Conservation (phyloP, 78 protist species). For the Dictyostelium discoideum region dicty_2.7 NC_007090.3:2587001-2587500, state of each 20-base stretch:
- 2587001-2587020: not conserved
- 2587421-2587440: conserved; percentile 65
- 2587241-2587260: not conserved
- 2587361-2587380: conserved; percentile 68
- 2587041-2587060: not conserved
- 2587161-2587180: not conserved
- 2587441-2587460: conserved; percentile 35
- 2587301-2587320: not conserved
- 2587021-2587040: not conserved
- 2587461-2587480: conserved; percentile 38
- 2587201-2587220: not conserved
- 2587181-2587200: too few species aligned
- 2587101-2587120: not conserved
- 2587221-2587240: not conserved
- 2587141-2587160: not conserved
- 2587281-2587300: not conserved
- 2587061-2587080: too few species aligned
- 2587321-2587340: not conserved
- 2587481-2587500: conserved; percentile 32
- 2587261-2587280: not conserved
- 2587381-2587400: conserved; percentile 41
- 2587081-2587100: not conserved
- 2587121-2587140: not conserved
- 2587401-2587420: conserved; percentile 1
- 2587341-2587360: conserved; percentile 41